These are phyloP conservation scores for Fusarium drepaniforme DNA, from an alignment of 2,329 filamentous ascomycete genomes.

Conservation along the genomic window DNA sequence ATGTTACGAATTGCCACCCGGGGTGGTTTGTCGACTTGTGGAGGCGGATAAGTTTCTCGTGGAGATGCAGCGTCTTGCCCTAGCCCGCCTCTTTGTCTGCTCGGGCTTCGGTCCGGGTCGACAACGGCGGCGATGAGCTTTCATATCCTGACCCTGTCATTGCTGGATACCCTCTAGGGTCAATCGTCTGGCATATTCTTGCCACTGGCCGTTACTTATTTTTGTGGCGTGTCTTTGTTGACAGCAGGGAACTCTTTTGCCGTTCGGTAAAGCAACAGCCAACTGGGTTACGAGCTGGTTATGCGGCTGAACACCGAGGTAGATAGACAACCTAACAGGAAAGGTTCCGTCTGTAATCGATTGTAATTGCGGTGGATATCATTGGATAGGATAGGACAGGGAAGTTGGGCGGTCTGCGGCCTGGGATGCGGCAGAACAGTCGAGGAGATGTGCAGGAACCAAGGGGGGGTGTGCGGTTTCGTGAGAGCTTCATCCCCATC, in stretches of 20 bases:
- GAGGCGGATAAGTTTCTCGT: not conserved
- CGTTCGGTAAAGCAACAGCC: conserved; percentile 4
- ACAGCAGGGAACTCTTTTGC: not conserved
- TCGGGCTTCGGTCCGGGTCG: not conserved
- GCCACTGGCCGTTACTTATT: not conserved
- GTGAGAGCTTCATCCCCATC: conserved; percentile 34
- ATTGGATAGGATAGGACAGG: conserved; percentile 31
- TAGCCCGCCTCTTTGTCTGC: not conserved
- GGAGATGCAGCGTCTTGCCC: not conserved
- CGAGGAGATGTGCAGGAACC: conserved; percentile 23
- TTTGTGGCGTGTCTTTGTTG: not conserved
- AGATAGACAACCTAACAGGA: not conserved
- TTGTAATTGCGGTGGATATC: conserved; percentile 30
- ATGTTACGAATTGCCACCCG: not conserved
- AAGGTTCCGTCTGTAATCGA: conserved; percentile 16
- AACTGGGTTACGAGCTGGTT: conserved; percentile 6
- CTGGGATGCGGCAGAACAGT: conserved; percentile 38
- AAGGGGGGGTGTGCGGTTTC: conserved; percentile 26
- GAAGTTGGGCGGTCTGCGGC: conserved; percentile 39
- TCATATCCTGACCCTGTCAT: not conserved
- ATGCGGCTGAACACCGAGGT: conserved; percentile 31
- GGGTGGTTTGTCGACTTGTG: not conserved
- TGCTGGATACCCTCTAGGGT: not conserved
- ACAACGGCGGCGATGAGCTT: not conserved
- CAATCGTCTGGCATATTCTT: not conserved